Evolutionary conservation across 768 basidiomycete species (phyloP).

Genomic region (Hirschioporus abietinus): DNA sequence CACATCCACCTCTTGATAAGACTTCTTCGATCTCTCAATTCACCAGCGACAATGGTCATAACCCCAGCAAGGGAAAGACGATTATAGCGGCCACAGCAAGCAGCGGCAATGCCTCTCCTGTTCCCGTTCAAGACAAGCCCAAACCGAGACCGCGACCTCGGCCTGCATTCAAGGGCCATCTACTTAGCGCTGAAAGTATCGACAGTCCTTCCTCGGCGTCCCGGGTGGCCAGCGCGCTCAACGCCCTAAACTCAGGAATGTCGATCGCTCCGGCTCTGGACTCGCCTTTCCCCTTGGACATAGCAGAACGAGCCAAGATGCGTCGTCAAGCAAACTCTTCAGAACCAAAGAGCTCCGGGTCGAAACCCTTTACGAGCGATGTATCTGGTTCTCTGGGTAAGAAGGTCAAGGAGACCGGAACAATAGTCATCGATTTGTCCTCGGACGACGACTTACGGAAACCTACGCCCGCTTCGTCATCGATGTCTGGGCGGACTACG

Average conservation of each 20-base stretch:
- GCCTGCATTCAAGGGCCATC: constrained; percentile 18
- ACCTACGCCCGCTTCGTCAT: neutral
- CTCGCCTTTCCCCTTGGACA: constrained; percentile 25
- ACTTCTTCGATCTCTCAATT: constrained; percentile 14
- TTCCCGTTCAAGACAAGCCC: constrained; percentile 11
- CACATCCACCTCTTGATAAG: constrained; percentile 3
- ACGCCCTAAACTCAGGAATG: constrained; percentile 13
- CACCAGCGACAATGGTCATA: constrained; percentile 6
- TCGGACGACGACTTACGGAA: neutral
- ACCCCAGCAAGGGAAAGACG: neutral
- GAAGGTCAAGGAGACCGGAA: neutral
- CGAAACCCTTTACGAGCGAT: neutral
- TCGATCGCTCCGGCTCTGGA: neutral
- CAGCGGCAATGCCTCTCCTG: neutral
- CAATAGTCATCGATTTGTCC: constrained; percentile 5
- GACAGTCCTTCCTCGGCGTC: constrained; percentile 16
- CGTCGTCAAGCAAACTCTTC: constrained; percentile 32
- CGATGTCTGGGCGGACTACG: neutral
- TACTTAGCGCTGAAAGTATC: constrained; percentile 13
- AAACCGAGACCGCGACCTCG: constrained; percentile 30
- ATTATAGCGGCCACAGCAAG: neutral
- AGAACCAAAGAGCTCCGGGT: neutral
- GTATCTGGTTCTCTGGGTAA: neutral
- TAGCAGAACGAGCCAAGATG: constrained; percentile 57
- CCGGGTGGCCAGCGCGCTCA: constrained; percentile 11